A percentile compares a stretch with the other conserved stretches of the same genome.
These are phyloP conservation scores for Pleoardoris graminearum DNA, from an alignment of 2,329 filamentous ascomycete species.

Conservation along the genomic window DNA sequence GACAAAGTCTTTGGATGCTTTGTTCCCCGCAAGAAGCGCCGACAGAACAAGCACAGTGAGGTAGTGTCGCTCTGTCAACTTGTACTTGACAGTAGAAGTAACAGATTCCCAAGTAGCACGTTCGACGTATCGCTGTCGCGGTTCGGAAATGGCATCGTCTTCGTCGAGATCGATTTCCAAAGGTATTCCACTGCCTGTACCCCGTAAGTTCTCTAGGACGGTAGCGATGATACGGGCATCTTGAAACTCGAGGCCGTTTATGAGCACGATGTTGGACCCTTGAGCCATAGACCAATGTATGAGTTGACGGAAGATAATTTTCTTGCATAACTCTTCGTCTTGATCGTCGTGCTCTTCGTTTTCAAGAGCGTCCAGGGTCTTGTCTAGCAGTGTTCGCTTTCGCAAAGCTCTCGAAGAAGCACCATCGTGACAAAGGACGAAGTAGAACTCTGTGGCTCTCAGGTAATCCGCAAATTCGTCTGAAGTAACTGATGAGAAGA, in stretches of 20 bases:
- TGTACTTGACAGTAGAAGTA: conserved; percentile 19
- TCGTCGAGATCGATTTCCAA: conserved; percentile 7
- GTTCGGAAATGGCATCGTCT: conserved; percentile 8
- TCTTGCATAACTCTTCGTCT: conserved; percentile 26
- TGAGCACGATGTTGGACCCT: conserved; percentile 65
- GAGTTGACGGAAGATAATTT: conserved; percentile 49
- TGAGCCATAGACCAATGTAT: conserved; percentile 59
- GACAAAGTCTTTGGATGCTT: conserved; percentile 33
- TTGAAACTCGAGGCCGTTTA: conserved; percentile 65
- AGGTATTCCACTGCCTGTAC: conserved; percentile 25
- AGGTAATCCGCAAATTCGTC: conserved; percentile 61
- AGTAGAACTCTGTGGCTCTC: conserved; percentile 59
- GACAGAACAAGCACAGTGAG: conserved; percentile 38
- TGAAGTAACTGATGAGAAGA: conserved; percentile 55
- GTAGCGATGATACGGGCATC: conserved; percentile 62
- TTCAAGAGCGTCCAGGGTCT: conserved; percentile 23
- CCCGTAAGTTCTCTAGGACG: conserved; percentile 18
- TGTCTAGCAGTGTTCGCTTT: conserved; percentile 23
- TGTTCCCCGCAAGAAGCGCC: conserved; percentile 36
- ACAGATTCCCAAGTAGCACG: conserved; percentile 9
- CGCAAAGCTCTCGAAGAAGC: conserved; percentile 35
- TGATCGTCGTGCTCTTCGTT: conserved; percentile 23
- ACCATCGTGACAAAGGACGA: conserved; percentile 71
- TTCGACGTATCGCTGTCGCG: conserved; percentile 12
- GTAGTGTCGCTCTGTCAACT: conserved; percentile 42